phyloP scores from a whole-genome alignment of 2,329 filamentous ascomycete species.

The Monilinia aucupariae region DNA sequence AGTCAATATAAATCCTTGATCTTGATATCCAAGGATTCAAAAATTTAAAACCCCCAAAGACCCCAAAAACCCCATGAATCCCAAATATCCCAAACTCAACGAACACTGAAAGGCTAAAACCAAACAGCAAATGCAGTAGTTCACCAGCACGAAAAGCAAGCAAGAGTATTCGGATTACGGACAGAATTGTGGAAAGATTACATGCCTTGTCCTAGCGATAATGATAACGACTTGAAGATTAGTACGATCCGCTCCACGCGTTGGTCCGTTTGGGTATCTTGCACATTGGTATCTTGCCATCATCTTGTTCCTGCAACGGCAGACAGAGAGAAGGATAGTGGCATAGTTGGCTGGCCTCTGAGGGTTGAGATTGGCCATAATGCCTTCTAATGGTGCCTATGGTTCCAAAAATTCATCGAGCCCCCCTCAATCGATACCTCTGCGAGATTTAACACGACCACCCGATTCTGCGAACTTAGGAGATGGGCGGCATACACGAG shows the following conservation, averaged over 20 bases:
- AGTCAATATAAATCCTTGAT: background rate
- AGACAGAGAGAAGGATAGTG: background rate
- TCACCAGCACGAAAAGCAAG: background rate
- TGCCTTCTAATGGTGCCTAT: conserved; percentile 46
- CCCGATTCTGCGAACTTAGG: conserved; percentile 31
- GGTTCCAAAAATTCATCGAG: conserved; percentile 41
- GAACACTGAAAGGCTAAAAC: background rate
- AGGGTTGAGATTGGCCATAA: conserved; percentile 33
- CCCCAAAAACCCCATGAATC: too few species aligned
- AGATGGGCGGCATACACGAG: conserved; percentile 31
- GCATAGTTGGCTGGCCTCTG: background rate
- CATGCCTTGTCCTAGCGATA: conserved; percentile 7
- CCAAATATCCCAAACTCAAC: too few species aligned
- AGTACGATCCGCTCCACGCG: conserved; percentile 14
- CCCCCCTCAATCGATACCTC: conserved; percentile 60
- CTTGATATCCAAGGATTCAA: background rate
- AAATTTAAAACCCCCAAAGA: background rate
- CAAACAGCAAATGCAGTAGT: background rate
- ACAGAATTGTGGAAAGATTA: background rate
- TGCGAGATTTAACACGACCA: conserved; percentile 52
- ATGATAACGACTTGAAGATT: conserved; percentile 24
- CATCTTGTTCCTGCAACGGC: conserved; percentile 5
- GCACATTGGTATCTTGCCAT: conserved; percentile 15
- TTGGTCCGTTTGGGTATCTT: conserved; percentile 12
- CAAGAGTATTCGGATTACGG: too few species aligned